phyloP scores from a whole-genome alignment of 2,329 filamentous ascomycete genomes.

The Tympanopsis confertula region DNA sequence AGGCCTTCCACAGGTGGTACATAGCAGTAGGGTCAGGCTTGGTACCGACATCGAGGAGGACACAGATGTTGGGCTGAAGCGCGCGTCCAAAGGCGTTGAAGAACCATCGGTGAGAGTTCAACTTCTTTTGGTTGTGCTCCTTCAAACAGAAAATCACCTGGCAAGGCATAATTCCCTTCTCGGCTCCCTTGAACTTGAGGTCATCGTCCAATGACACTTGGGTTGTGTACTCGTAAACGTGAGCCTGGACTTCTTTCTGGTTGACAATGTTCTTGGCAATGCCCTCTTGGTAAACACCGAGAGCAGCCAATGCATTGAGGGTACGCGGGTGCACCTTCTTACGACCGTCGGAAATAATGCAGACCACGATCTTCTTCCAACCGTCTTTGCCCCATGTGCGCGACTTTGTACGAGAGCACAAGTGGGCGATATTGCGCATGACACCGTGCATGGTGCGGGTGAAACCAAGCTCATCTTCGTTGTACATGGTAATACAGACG shows the following conservation, averaged over 20 bases:
- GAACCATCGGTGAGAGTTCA: constrained; percentile 12
- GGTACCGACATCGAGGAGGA: constrained; percentile 11
- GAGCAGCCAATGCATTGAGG: constrained; percentile 48
- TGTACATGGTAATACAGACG: constrained; percentile 66
- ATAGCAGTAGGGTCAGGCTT: constrained; percentile 7
- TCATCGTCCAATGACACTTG: constrained; percentile 17
- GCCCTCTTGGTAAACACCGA: constrained; percentile 60
- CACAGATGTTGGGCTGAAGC: constrained; percentile 8
- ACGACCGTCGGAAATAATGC: constrained; percentile 58
- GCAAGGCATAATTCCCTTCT: constrained; percentile 5
- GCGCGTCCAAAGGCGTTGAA: constrained; percentile 10
- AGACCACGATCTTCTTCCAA: constrained; percentile 67
- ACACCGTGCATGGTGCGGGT: constrained; percentile 58
- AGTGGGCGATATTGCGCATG: constrained; percentile 62
- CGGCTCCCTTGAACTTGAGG: constrained; percentile 1
- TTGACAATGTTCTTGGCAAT: constrained; percentile 63
- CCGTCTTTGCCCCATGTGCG: constrained; percentile 63
- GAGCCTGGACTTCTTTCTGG: constrained; percentile 58
- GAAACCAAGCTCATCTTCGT: constrained; percentile 59
- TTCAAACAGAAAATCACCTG: constrained; percentile 12
- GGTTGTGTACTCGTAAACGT: constrained; percentile 53
- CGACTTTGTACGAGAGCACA: constrained; percentile 53
- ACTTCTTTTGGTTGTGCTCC: constrained; percentile 11
- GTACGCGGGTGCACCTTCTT: constrained; percentile 58
- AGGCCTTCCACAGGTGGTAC: constrained; percentile 10